phyloP scores from a whole-genome alignment of 2,329 filamentous ascomycete species.

The Salinomyces thailandicus region DNA sequence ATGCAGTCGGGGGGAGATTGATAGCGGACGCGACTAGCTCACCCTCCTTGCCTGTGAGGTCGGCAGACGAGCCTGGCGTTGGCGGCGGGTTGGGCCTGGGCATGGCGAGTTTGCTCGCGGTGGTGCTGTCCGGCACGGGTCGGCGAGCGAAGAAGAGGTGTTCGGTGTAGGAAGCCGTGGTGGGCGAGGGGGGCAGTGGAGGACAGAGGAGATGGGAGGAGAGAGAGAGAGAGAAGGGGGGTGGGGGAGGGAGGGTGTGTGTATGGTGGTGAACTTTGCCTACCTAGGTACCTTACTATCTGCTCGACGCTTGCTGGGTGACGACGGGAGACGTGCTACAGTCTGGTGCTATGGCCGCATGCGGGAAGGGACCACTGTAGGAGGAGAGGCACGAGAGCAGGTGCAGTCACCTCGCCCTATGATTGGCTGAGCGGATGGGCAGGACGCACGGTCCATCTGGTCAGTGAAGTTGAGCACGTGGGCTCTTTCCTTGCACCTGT shows the following conservation, averaged over 20 bases:
- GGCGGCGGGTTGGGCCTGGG: constrained; percentile 56
- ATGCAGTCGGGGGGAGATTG: constrained; percentile 65
- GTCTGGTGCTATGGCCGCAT: too few species aligned
- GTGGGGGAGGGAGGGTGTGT: not conserved
- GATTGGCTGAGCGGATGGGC: not conserved
- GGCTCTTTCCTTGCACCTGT: not conserved
- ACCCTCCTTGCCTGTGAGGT: constrained; percentile 62
- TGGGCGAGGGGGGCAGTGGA: constrained; percentile 11
- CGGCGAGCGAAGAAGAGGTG: constrained; percentile 19
- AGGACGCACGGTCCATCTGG: not conserved
- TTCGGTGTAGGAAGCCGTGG: constrained; percentile 19
- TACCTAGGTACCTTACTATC: not conserved
- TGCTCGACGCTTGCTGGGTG: too few species aligned
- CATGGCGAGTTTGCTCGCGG: constrained; percentile 38
- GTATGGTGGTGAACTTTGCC: not conserved
- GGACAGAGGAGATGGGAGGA: not conserved
- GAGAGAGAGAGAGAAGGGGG: not conserved
- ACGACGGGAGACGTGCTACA: too few species aligned
- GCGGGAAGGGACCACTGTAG: not conserved
- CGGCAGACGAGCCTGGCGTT: constrained; percentile 69
- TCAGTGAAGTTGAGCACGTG: not conserved
- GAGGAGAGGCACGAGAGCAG: not conserved
- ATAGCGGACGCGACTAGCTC: constrained; percentile 57
- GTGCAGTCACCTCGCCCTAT: not conserved
- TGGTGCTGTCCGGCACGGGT: constrained; percentile 8